These are phyloP conservation scores for Viola odorata DNA, from an alignment of 345 rosid genomes.

Conservation along the genomic window DNA sequence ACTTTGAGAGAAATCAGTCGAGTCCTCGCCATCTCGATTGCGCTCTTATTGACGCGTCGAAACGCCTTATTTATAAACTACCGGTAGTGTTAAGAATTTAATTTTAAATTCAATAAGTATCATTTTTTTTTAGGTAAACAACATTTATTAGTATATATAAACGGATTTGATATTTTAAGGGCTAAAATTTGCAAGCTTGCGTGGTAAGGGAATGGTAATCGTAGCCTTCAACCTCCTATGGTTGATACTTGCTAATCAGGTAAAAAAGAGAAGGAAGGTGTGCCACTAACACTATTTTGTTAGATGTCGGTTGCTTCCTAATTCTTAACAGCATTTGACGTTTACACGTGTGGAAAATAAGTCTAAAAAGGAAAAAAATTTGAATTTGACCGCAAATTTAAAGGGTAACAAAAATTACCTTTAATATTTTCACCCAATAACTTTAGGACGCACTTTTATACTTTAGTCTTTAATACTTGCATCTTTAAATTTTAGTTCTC, in stretches of 20 bases:
- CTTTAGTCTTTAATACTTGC: too few relatives aligned
- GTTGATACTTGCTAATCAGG: conserved; percentile 29
- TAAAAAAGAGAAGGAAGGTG: conserved; percentile 3
- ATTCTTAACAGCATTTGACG: conserved; percentile 31
- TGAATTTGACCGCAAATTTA: too few relatives aligned
- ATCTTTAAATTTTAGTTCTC: too few relatives aligned
- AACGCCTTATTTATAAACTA: too few relatives aligned
- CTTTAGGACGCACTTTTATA: too few relatives aligned
- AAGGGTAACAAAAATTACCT: too few relatives aligned
- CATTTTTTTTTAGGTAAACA: too few relatives aligned
- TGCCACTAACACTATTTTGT: conserved; percentile 11
- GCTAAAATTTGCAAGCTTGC: conserved; percentile 6
- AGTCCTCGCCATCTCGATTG: too few relatives aligned
- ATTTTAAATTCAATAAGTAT: neutral
- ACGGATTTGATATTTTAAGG: neutral
- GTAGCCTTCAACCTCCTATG: conserved; percentile 22
- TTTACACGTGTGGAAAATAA: neutral
- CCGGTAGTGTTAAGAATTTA: neutral
- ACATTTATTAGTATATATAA: too few relatives aligned
- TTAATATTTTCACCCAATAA: too few relatives aligned
- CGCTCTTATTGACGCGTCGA: neutral
- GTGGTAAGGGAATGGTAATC: neutral
- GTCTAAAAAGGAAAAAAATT: too few relatives aligned
- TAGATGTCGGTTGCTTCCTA: conserved; percentile 32
- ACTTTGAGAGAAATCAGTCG: too few relatives aligned